These are phyloP conservation scores for Cordyceps fumosorosea DNA, from an alignment of 2,329 filamentous ascomycete genomes.

Conservation along the genomic window DNA sequence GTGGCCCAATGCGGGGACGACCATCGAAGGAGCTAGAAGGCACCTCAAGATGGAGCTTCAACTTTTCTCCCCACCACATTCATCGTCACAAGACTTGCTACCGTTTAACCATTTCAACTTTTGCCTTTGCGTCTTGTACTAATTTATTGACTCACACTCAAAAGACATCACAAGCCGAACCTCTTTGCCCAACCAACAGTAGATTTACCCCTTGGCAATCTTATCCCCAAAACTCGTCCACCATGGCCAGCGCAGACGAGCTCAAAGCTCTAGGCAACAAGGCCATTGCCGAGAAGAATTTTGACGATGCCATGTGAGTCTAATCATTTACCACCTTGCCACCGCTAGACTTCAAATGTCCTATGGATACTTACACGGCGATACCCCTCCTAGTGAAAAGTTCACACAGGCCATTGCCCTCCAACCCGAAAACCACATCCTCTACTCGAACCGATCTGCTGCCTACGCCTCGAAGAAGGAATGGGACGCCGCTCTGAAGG, in stretches of 20 bases:
- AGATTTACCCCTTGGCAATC: not conserved
- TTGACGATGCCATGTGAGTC: slow-evolving; percentile 86
- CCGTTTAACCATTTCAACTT: not conserved
- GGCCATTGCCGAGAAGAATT: slow-evolving; percentile 96
- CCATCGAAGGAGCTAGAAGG: slow-evolving; percentile 41
- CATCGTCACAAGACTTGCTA: slow-evolving; percentile 20
- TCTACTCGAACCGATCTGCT: slow-evolving; percentile 94
- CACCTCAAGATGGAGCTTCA: slow-evolving; percentile 19
- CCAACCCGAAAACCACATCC: slow-evolving; percentile 86
- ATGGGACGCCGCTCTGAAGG: slow-evolving; percentile 75
- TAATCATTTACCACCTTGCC: not conserved
- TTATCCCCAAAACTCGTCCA: slow-evolving; percentile 8
- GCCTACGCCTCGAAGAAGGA: slow-evolving; percentile 83
- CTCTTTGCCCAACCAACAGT: not conserved
- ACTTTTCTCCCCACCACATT: slow-evolving; percentile 23
- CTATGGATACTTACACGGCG: slow-evolving; percentile 13
- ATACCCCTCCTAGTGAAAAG: slow-evolving; percentile 60
- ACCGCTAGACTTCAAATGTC: not conserved
- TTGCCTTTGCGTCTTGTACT: slow-evolving; percentile 4
- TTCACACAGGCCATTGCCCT: slow-evolving; percentile 90
- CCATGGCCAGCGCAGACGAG: slow-evolving; percentile 61
- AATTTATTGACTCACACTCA: not conserved
- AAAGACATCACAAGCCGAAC: not conserved
- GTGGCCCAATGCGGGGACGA: slow-evolving; percentile 19
- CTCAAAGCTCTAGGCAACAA: slow-evolving; percentile 98